Conservation (phyloP, 768 basidiomycete genomes). For the Baorangia bicolor region DNA sequence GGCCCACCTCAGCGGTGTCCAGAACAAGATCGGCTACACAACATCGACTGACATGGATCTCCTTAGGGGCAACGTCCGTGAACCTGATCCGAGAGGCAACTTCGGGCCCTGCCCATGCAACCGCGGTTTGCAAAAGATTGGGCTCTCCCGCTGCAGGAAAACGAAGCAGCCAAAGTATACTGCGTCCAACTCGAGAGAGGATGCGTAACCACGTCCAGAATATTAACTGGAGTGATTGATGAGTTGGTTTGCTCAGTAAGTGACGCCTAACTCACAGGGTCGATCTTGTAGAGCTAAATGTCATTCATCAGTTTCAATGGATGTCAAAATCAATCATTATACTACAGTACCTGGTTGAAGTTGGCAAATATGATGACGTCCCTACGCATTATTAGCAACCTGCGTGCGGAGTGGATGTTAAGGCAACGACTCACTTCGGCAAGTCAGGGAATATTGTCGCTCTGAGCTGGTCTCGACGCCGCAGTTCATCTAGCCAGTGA, state of each 20-base stretch:
- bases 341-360: slow-evolving; percentile 46
- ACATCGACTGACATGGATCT: slow-evolving; percentile 43
- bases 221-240: slow-evolving; percentile 31
- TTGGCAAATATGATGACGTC: slow-evolving; percentile 50
- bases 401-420: not conserved
- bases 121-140: slow-evolving; percentile 42
- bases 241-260: not conserved
- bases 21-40: slow-evolving; percentile 50
- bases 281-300: slow-evolving; percentile 46
- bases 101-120: slow-evolving; percentile 45
- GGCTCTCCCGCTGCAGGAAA: slow-evolving; percentile 49
- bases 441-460: slow-evolving; percentile 43
- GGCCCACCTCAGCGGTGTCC: slow-evolving; percentile 49
- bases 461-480: slow-evolving; percentile 38
- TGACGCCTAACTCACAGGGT: slow-evolving; percentile 31
- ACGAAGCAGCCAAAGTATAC: slow-evolving; percentile 53
- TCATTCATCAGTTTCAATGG: slow-evolving; percentile 6
- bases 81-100: slow-evolving; percentile 46
- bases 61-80: slow-evolving; percentile 48
- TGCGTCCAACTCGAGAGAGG: slow-evolving; percentile 41
- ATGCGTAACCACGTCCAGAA: slow-evolving; percentile 52
- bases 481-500: slow-evolving; percentile 41
- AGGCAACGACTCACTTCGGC: slow-evolving; percentile 32
- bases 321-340: slow-evolving; percentile 1
- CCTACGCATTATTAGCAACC: slow-evolving; percentile 22